Percentiles rank a stretch among this genome's conserved stretches.
phyloP scores from a whole-genome alignment of 306 rosid genomes.

The Acacia confusa region DNA sequence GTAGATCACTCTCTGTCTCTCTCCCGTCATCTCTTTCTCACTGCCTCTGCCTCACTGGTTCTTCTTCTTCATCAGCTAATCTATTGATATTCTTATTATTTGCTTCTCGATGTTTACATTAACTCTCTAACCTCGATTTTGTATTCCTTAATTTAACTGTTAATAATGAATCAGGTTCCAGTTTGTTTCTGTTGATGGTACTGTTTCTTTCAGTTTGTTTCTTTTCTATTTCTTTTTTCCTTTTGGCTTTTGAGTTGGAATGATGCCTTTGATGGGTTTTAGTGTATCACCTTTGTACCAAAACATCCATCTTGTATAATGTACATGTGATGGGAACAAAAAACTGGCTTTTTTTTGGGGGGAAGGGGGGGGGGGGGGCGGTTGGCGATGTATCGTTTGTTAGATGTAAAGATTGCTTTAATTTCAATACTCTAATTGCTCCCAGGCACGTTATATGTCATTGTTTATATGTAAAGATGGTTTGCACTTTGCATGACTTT shows the following conservation, averaged over 20 bases:
- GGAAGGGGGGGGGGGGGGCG: too few species aligned
- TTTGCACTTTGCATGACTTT: background rate
- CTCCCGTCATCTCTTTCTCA: too few species aligned
- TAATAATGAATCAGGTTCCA: background rate
- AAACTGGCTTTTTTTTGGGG: too few species aligned
- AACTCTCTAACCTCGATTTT: background rate
- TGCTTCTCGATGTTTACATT: too few species aligned
- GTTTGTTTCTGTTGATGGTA: background rate
- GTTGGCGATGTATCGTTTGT: background rate
- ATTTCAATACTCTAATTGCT: background rate
- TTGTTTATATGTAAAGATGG: background rate
- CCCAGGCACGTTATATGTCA: background rate
- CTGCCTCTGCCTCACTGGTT: background rate
- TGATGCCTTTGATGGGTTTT: background rate
- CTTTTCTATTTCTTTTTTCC: too few species aligned
- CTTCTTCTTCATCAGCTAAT: background rate
- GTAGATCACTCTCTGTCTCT: too few species aligned
- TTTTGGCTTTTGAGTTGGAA: background rate
- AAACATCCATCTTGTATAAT: background rate
- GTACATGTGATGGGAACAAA: background rate
- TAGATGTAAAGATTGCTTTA: background rate
- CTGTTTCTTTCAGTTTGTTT: too few species aligned
- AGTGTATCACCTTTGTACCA: background rate
- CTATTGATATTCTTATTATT: background rate
- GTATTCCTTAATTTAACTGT: background rate